These are phyloP conservation scores for Kalanchoe fedtschenkoi DNA, from an alignment of 164 flowering plant genomes.

Conservation along the genomic window DNA sequence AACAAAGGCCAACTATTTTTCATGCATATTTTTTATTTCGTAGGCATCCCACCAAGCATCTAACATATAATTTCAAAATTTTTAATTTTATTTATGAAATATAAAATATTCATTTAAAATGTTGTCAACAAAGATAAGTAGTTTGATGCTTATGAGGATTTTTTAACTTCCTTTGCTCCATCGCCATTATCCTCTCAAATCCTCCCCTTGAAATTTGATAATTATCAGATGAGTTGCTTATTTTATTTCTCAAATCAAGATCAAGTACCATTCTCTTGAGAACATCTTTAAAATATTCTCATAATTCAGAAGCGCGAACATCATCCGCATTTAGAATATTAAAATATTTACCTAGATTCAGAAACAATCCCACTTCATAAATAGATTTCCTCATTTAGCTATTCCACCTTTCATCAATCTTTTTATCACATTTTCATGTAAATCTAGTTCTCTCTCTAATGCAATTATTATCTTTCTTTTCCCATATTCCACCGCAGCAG, in stretches of 20 bases:
- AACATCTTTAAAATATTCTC: background rate
- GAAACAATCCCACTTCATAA: background rate
- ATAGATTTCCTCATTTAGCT: background rate
- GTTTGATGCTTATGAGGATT: background rate
- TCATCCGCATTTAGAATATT: background rate
- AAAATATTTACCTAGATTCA: background rate
- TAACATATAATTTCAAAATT: background rate
- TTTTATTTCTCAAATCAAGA: background rate
- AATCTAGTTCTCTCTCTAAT: background rate
- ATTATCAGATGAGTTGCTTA: background rate
- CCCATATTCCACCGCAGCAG: background rate
- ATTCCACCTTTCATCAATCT: background rate
- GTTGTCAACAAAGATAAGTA: background rate
- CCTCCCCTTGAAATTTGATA: background rate
- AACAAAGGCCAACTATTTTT: no score
- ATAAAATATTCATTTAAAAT: background rate
- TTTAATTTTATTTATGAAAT: background rate
- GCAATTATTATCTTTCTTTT: background rate
- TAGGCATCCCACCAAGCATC: background rate
- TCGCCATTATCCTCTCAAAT: background rate
- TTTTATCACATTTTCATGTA: background rate
- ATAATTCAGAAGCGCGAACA: background rate
- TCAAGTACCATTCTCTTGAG: background rate
- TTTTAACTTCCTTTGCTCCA: background rate
- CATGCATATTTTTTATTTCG: no score